These are phyloP conservation scores for Alternaria gansuensis DNA, from an alignment of 2,329 filamentous ascomycete genomes.

Conservation along the genomic window DNA sequence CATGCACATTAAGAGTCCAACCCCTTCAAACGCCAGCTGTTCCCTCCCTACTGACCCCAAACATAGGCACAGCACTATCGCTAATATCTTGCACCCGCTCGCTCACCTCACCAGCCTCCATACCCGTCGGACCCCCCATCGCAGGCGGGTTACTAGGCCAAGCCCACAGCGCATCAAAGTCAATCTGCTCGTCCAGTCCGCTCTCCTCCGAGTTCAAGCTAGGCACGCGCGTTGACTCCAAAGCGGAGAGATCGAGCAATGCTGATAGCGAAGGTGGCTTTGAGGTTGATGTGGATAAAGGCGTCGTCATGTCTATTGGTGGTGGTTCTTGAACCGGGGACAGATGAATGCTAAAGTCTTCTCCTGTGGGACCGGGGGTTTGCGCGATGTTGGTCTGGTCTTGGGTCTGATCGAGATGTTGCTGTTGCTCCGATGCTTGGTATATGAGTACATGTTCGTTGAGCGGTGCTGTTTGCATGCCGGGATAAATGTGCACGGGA, in stretches of 20 bases:
- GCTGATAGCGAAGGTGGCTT: constrained; percentile 45
- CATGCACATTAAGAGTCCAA: background rate
- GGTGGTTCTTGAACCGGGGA: constrained; percentile 43
- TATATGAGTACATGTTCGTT: constrained; percentile 25
- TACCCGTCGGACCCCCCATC: constrained; percentile 39
- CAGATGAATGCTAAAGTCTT: constrained; percentile 43
- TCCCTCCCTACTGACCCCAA: constrained; percentile 35
- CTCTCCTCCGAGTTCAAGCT: constrained; percentile 47
- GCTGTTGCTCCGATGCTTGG: constrained; percentile 14
- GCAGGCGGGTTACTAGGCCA: constrained; percentile 52
- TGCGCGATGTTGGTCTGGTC: constrained; percentile 12
- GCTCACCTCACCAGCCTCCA: constrained; percentile 23
- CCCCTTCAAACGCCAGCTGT: background rate
- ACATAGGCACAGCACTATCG: constrained; percentile 34
- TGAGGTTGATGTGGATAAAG: constrained; percentile 23
- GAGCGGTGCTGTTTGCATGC: constrained; percentile 44
- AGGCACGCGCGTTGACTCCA: constrained; percentile 47
- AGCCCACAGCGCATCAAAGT: constrained; percentile 55
- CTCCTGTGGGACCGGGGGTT: constrained; percentile 21
- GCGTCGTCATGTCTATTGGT: constrained; percentile 15
- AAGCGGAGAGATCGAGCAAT: constrained; percentile 51
- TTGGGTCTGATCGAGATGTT: constrained; percentile 1
- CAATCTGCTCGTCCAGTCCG: constrained; percentile 52
- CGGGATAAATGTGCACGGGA: constrained; percentile 50
- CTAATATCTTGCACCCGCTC: constrained; percentile 39